Evolutionary conservation across 2,329 filamentous ascomycete species (phyloP).

Genomic region (Geosmithia putterillii): DNA sequence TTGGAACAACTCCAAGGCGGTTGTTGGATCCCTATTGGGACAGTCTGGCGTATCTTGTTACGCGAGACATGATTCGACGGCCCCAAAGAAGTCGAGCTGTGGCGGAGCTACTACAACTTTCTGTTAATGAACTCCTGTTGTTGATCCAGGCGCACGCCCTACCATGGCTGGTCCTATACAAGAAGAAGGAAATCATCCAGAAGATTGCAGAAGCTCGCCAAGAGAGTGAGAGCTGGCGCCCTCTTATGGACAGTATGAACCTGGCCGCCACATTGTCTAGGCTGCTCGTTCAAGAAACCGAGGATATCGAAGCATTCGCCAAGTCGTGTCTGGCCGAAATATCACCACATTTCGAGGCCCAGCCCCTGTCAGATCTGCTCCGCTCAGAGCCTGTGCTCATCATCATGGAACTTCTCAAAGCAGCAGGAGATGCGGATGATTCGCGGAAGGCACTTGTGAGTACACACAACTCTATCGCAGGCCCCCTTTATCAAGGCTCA

Average conservation of each 20-base stretch:
- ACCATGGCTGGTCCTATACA: conserved; percentile 73
- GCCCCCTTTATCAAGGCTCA: background rate
- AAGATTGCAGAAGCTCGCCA: conserved; percentile 70
- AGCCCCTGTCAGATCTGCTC: conserved; percentile 56
- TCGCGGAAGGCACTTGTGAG: conserved; percentile 42
- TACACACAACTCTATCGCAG: background rate
- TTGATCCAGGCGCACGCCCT: conserved; percentile 71
- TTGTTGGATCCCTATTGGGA: conserved; percentile 84
- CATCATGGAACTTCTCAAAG: conserved; percentile 71
- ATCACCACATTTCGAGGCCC: conserved; percentile 56
- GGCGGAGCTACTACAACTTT: conserved; percentile 69
- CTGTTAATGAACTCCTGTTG: conserved; percentile 60
- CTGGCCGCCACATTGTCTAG: conserved; percentile 45
- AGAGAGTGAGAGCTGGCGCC: conserved; percentile 47
- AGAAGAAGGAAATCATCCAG: conserved; percentile 65
- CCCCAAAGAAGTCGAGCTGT: conserved; percentile 76
- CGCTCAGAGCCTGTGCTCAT: conserved; percentile 63
- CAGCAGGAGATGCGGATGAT: conserved; percentile 56
- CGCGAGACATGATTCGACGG: conserved; percentile 67
- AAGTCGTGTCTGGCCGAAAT: conserved; percentile 57
- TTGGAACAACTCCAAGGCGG: conserved; percentile 48
- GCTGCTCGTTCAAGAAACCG: conserved; percentile 43
- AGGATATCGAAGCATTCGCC: conserved; percentile 49
- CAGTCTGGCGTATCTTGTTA: conserved; percentile 67
- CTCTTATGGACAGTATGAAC: conserved; percentile 43